phyloP scores from a whole-genome alignment of 2,329 filamentous ascomycete genomes.

The Chlorencoelia australis region DNA sequence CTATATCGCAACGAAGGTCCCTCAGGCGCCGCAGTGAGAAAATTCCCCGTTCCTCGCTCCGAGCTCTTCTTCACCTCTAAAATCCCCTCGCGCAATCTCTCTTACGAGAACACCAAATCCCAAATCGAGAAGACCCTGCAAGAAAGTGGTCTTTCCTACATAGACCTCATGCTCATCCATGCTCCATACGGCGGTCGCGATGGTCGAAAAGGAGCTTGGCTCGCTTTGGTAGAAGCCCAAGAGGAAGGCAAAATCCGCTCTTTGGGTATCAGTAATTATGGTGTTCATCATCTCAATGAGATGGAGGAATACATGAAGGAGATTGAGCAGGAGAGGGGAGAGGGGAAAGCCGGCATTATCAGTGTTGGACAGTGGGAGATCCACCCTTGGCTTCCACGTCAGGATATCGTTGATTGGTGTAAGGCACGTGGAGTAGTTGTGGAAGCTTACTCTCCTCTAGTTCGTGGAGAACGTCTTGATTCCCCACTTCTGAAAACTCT shows the following conservation, averaged over 20 bases:
- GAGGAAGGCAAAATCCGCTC: conserved; percentile 51
- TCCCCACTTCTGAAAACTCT: conserved; percentile 56
- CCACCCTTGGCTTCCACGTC: conserved; percentile 77
- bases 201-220: conserved; percentile 49
- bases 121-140: conserved; percentile 54
- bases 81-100: conserved; percentile 39
- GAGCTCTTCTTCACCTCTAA: conserved; percentile 55
- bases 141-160: conserved; percentile 48
- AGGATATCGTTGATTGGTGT: conserved; percentile 73
- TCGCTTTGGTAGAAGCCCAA: conserved; percentile 51
- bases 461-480: conserved; percentile 58
- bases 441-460: conserved; percentile 53
- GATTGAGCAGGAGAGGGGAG: conserved; percentile 49
- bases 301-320: conserved; percentile 48
- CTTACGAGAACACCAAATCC: conserved; percentile 54
- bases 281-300: conserved; percentile 51
- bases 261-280: conserved; percentile 57
- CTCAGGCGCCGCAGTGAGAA: conserved; percentile 40
- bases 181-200: conserved; percentile 47
- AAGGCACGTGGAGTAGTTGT: conserved; percentile 49
- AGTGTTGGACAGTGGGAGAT: conserved; percentile 83
- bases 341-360: conserved; percentile 60
- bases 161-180: conserved; percentile 58
- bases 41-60: conserved; percentile 40
- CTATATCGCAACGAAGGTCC: conserved; percentile 48